Conservation (phyloP, 805 yeast genomes). For the Cyberlindnera veronae region DNA sequence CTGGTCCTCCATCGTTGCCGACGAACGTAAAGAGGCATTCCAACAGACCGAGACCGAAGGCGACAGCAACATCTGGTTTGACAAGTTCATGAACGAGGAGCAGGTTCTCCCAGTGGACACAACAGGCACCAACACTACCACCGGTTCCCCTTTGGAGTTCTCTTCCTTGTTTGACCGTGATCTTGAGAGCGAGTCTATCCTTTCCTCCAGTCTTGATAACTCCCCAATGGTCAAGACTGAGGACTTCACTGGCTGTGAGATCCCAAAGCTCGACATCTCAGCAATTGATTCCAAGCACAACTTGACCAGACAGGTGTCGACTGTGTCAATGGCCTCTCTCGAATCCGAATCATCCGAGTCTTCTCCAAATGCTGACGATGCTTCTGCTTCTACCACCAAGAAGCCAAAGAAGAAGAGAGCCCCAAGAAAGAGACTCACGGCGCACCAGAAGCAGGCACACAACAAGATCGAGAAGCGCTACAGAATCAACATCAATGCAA, state of each 20-base stretch:
- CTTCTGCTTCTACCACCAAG: slow-evolving; percentile 10
- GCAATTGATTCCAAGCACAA: too few relatives aligned
- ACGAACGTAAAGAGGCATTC: slow-evolving; percentile 11
- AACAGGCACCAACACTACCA: slow-evolving; percentile 14
- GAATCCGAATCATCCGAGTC: slow-evolving; percentile 5
- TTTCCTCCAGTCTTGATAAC: slow-evolving; percentile 27
- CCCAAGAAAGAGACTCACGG: slow-evolving; percentile 52
- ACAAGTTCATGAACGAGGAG: slow-evolving; percentile 19
- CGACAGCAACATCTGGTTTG: slow-evolving; percentile 24
- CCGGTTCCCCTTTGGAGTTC: slow-evolving; percentile 27
- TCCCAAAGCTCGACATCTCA: slow-evolving; percentile 8
- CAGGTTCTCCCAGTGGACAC: slow-evolving; percentile 9
- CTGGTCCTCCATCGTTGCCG: slow-evolving; percentile 25
- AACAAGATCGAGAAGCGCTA: slow-evolving; percentile 70
- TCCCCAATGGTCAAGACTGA: slow-evolving; percentile 31
- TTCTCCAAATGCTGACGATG: slow-evolving; percentile 2
- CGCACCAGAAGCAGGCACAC: slow-evolving; percentile 65
- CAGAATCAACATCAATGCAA: slow-evolving; percentile 67
- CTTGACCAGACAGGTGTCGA: slow-evolving; percentile 14
- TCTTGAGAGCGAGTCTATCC: slow-evolving; percentile 16
- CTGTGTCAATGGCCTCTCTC: slow-evolving; percentile 14
- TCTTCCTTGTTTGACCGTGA: slow-evolving; percentile 26
- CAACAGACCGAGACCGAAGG: slow-evolving; percentile 12
- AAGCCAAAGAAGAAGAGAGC: slow-evolving; percentile 43
- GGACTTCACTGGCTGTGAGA: slow-evolving; percentile 3